Conservation (phyloP, 805 yeast species). For the Saturnispora dispora region DNA sequence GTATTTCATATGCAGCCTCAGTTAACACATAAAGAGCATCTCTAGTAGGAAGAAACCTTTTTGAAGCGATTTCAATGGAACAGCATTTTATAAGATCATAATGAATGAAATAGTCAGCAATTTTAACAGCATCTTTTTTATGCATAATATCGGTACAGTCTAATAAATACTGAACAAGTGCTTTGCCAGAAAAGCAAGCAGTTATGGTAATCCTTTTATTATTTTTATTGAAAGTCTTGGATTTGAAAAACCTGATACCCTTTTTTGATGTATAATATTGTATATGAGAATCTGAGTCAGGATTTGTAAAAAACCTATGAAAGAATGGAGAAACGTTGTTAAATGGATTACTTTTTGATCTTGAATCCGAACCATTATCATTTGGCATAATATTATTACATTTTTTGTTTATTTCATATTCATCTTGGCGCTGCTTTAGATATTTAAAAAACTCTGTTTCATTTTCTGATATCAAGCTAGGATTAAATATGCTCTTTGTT, state of each 20-base stretch:
- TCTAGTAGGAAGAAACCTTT: conserved; percentile 12
- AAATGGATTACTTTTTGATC: neutral
- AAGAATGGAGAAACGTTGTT: conserved; percentile 47
- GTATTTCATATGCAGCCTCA: conserved; percentile 15
- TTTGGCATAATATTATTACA: neutral
- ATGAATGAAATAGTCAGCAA: conserved; percentile 43
- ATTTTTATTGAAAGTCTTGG: conserved; percentile 21
- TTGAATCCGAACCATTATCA: neutral
- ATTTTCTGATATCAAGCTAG: conserved; percentile 4
- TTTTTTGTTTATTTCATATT: neutral
- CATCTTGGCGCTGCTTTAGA: conserved; percentile 16
- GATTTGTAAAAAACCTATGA: conserved; percentile 76
- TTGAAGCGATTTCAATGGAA: conserved; percentile 22
- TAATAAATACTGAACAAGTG: conserved; percentile 77
- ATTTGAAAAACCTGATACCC: conserved; percentile 55
- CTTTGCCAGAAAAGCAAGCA: conserved; percentile 64
- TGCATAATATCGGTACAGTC: conserved; percentile 75
- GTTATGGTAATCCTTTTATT: conserved; percentile 27
- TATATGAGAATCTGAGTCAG: conserved; percentile 71
- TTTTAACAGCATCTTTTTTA: conserved; percentile 41
- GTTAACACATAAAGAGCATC: conserved; percentile 21
- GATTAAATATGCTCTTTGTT: neutral
- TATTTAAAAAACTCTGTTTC: conserved; percentile 18
- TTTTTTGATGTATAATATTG: conserved; percentile 65
- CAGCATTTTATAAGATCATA: conserved; percentile 35